Base-by-base conservation (phyloP, 2,329 filamentous ascomycete genomes). In the Exophiala calicioides region DNA sequence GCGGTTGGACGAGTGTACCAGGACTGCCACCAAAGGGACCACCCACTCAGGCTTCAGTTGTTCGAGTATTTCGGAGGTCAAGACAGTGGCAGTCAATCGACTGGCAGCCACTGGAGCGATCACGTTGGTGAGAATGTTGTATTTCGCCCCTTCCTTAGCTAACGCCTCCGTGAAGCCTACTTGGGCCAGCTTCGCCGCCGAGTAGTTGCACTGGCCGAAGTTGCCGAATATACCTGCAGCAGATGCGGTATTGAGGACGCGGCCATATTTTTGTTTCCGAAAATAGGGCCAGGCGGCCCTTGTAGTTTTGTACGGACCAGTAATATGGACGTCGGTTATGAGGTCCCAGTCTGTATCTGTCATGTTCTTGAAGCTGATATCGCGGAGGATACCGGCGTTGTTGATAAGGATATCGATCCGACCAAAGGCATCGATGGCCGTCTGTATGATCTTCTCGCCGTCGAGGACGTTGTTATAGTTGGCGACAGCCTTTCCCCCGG, bases 311-410 rank as follows among this genome's bases (percentile, higher is more conserved):
- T 95, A 98, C 63, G 90, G 85, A 61, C 93, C 93, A 65, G 83
- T 86, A 62, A 96, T 84, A 71, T 98, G 91, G 48, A 97, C 91
- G 67, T 83, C 85, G 71, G 91, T 88, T 67, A 96, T 87, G 59
- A 96, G 74, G 67, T 98, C 91, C 93, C 93, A 98, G 70, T 98
- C 93, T 65, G 86, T 73, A 68, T 98, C 93, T 69, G 86, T 93
- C 81, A 97, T 94, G 74, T 97, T 97, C 81, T 95, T 95, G 77
- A 98, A 97, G 79, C 88, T 91, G 65, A 97, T 70, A 73, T 97
- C 90, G 52, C 91, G 86, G 50, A 95, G 79, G 65, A 97, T 97
- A 64, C 93, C 91, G 52, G 93, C 93, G 66, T 97, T 98, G 80
- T 98, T 98, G 73, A 98, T 85, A 62, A 98, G 84, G 56, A 98